These are phyloP conservation scores for Ganoderma lingzhi DNA, from an alignment of 1,284 basidiomycete genomes.

Conservation along the genomic window DNA sequence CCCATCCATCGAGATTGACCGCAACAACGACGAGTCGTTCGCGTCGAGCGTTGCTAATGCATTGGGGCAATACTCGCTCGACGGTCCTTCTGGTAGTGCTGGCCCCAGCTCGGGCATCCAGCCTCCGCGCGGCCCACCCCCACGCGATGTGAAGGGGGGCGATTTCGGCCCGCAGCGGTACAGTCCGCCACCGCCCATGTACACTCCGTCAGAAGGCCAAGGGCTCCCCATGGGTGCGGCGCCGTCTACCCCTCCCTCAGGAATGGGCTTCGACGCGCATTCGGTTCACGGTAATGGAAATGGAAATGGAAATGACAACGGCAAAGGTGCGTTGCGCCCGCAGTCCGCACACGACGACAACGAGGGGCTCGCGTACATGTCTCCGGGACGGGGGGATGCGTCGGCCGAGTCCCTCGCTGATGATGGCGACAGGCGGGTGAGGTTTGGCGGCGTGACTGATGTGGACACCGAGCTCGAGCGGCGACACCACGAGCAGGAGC, in stretches of 20 bases:
- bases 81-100: slow-evolving; percentile 18
- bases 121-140: slow-evolving; percentile 32
- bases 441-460: slow-evolving; percentile 35
- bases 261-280: slow-evolving; percentile 6
- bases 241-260: slow-evolving; percentile 37
- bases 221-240: slow-evolving; percentile 44
- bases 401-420: slow-evolving; percentile 26
- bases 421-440: slow-evolving; percentile 35
- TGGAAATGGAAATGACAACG: slow-evolving; percentile 2
- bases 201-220: slow-evolving; percentile 25
- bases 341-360: slow-evolving; percentile 27
- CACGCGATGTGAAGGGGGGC: slow-evolving; percentile 17
- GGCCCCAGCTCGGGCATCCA: slow-evolving; percentile 20
- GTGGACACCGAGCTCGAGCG: slow-evolving; percentile 32
- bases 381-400: slow-evolving; percentile 33
- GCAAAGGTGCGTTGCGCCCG: slow-evolving; percentile 8
- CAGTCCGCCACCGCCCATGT: slow-evolving; percentile 38
- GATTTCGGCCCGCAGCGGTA: slow-evolving; percentile 30
- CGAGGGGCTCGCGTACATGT: slow-evolving; percentile 53
- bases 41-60: slow-evolving; percentile 61
- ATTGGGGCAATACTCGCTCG: slow-evolving; percentile 37
- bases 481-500: slow-evolving; percentile 25
- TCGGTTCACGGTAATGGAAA: background rate
- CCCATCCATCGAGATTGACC: slow-evolving; percentile 40
- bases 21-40: slow-evolving; percentile 50